phyloP scores from a whole-genome alignment of 208 protist genomes.

The Naegleria gruberi region DNA sequence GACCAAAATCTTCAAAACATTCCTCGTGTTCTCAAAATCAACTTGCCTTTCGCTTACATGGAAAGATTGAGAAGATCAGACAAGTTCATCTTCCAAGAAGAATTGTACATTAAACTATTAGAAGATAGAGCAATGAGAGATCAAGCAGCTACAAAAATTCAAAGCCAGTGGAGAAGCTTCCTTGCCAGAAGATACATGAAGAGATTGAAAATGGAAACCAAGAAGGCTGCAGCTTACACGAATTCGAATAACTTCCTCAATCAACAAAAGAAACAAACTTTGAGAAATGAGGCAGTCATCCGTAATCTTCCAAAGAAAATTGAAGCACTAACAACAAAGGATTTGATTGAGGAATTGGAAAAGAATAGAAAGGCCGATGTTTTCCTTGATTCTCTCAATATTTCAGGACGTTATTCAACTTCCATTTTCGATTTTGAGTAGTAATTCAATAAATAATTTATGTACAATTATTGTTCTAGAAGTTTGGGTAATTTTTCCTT shows the following conservation, averaged over 20 bases:
- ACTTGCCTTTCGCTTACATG: neutral
- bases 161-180: neutral
- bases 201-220: neutral
- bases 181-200: neutral
- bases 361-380: neutral
- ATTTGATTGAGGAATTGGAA: neutral
- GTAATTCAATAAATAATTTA: no score
- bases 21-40: neutral
- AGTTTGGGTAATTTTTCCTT: neutral
- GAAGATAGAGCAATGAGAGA: neutral
- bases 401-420: neutral
- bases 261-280: neutral
- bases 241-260: neutral
- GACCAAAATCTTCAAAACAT: neutral
- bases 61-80: neutral
- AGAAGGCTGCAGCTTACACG: neutral
- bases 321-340: neutral
- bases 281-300: neutral
- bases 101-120: neutral
- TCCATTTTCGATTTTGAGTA: neutral
- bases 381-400: neutral
- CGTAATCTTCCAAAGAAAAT: neutral
- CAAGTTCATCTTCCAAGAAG: neutral
- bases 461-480: no score
- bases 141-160: slow-evolving; percentile 8